A percentile compares a stretch with the other conserved stretches of the same genome.
Conservation (phyloP, 2,329 filamentous ascomycete species). For the Colletotrichum spaethianum region DNA sequence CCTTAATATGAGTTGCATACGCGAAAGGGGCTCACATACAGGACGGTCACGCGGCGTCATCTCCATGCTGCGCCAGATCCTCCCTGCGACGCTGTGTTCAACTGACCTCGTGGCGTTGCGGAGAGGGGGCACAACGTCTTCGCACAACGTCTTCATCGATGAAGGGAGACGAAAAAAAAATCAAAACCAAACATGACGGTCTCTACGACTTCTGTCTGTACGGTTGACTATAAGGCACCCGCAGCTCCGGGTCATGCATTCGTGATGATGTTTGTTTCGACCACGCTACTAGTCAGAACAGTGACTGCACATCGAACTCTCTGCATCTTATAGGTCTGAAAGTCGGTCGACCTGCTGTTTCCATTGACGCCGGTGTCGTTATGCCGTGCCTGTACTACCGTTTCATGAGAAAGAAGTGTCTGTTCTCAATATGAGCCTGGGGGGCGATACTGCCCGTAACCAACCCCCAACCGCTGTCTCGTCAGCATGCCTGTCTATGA, state of each 20-base stretch:
- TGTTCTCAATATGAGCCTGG: no score
- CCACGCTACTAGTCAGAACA: not conserved
- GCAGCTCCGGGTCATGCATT: not conserved
- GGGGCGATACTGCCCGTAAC: no score
- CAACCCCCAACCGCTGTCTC: not conserved
- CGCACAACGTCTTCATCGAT: not conserved
- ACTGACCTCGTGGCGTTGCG: not conserved
- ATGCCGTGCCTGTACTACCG: not conserved
- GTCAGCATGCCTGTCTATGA: not conserved
- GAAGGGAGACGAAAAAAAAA: not conserved
- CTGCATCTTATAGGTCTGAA: no score
- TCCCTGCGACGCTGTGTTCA: not conserved
- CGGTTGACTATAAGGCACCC: not conserved
- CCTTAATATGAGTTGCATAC: conserved; percentile 16
- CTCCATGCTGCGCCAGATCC: not conserved
- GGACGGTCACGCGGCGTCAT: conserved; percentile 14
- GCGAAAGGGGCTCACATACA: conserved; percentile 12
- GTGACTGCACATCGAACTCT: no score
- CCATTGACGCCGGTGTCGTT: no score
- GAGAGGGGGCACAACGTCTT: not conserved
- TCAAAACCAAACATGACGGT: not conserved
- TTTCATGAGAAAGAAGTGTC: not conserved
- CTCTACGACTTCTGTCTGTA: not conserved
- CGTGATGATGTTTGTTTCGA: not conserved
- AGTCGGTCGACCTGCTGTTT: no score